A percentile compares a stretch with the other conserved stretches of the same genome.
Evolutionary conservation across 1,284 basidiomycete genomes (phyloP).

Genomic region (Athelia psychrophila): DNA sequence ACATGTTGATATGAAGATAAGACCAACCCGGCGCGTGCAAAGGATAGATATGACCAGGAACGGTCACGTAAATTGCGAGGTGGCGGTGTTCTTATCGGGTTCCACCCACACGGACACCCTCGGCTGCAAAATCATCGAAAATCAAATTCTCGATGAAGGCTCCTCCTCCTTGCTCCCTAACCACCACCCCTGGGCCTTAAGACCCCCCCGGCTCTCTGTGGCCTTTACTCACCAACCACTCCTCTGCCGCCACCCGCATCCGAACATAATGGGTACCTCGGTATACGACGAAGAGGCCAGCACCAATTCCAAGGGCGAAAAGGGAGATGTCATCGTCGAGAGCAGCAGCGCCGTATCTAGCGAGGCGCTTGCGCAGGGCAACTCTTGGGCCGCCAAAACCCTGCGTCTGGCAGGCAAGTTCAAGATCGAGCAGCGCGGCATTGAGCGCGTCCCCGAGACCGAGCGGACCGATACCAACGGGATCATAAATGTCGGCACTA

Average conservation of each 20-base stretch:
- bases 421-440: constrained; percentile 23
- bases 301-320: neutral
- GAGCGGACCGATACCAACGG: constrained; percentile 15
- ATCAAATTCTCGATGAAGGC: neutral
- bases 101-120: neutral
- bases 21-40: neutral
- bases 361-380: neutral
- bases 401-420: neutral
- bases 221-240: neutral
- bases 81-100: neutral
- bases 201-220: neutral
- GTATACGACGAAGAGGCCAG: neutral
- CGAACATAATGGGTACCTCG: neutral
- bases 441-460: constrained; percentile 23
- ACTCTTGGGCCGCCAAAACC: neutral
- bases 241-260: neutral
- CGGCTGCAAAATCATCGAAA: too few relatives aligned
- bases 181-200: neutral
- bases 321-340: neutral
- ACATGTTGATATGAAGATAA: neutral
- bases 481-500: constrained; percentile 7
- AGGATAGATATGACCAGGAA: neutral
- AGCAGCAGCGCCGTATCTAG: neutral
- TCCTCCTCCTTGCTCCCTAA: too few relatives aligned
- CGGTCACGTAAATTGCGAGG: neutral